Percentiles rank a stretch among this genome's conserved stretches.
phyloP scores from a whole-genome alignment of 257 asterid genomes.

The Apocynum venetum region DNA sequence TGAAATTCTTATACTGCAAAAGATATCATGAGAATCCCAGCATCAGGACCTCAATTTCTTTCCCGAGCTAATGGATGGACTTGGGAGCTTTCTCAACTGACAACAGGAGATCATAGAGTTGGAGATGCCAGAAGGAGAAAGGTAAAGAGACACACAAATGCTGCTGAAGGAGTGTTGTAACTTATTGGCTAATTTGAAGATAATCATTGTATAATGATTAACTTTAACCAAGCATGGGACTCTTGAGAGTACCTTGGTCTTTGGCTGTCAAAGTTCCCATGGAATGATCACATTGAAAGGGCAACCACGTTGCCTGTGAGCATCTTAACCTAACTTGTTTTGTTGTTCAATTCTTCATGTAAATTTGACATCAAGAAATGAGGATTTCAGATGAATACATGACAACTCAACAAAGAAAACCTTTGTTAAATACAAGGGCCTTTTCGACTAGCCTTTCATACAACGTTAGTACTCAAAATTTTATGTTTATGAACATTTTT shows the following conservation, averaged over 20 bases:
- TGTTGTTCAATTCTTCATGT: too few species aligned
- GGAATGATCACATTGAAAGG: background rate
- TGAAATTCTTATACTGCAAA: constrained; percentile 24
- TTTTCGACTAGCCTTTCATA: too few species aligned
- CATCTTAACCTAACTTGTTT: background rate
- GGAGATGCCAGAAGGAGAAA: background rate
- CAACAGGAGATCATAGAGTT: background rate
- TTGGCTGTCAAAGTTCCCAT: background rate
- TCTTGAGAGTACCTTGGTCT: background rate
- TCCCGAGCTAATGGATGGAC: background rate
- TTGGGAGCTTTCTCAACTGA: background rate
- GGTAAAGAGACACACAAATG: background rate
- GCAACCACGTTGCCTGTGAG: background rate
- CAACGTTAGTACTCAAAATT: too few species aligned
- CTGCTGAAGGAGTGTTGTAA: background rate
- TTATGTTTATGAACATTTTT: too few species aligned
- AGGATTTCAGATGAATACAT: background rate
- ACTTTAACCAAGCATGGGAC: background rate
- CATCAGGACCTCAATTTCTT: background rate
- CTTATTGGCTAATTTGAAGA: background rate
- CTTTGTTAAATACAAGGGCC: too few species aligned
- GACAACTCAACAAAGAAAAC: background rate
- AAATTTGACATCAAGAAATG: background rate
- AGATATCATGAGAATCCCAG: background rate
- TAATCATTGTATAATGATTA: background rate